Evolutionary conservation across 129 eudicot species (phyloP), one percentile per base, ranked within the genome.

Genomic region (Oenanthe sinensis): DNA sequence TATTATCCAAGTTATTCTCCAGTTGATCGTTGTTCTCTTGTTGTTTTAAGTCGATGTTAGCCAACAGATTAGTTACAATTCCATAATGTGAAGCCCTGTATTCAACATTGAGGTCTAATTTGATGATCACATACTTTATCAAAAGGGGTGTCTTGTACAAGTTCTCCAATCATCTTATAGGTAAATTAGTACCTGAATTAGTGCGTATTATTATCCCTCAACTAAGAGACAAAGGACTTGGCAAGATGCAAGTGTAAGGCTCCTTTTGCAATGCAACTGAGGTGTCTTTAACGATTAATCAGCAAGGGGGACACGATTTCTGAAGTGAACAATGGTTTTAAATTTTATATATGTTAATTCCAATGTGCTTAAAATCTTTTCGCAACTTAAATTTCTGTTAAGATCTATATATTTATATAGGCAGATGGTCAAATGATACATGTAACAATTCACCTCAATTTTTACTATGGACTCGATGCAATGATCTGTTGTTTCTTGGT

Each of bases 101-200:
- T 94, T 94, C 83, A 91, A 91, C 84, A 82, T 94, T 24, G 98
- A 94, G 80, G 82, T 94, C 77, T 91, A 94, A 74, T 90, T 94
- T 70, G 98, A 91, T 78, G 96, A 94, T 74, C 30, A 84, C 55
- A 79, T 90, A 47, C 86, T 87, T 37, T 94, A 94, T 81, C 68
- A 87, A 58, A 83, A 87, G 74, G 89, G 84, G 24, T 42, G 81
- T 72, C 91, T 94, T 15, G 78, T 78, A 71, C 83, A 80, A 82
- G 85, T 79, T 58, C 90, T 94, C 71, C 87, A 84, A 48, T 89
- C 75, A 75, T 91, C 84, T 75, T 91, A 46, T 77, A 91, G 85
- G 93, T 89, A 79, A 24, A 9, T 11, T 22, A 8, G 7, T 55
- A 55, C 65, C 22, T 40, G 19, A 47, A 9, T 55, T 55, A 28